Base-by-base conservation (phyloP, 306 rosid genomes). In the Medicago ruthenica region DNA sequence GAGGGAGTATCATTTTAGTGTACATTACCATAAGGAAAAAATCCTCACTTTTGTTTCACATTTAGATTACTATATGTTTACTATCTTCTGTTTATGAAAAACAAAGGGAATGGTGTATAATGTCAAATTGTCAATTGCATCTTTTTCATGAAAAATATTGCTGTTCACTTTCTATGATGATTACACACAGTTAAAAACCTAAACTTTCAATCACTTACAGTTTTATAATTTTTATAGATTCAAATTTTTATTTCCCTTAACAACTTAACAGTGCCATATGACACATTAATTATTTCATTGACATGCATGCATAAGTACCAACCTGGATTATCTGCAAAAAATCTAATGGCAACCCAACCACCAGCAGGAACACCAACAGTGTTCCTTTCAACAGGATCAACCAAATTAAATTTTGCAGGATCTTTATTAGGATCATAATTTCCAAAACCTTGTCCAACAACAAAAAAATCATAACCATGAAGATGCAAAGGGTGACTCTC, bases 401-500 rank as follows among this genome's bases (percentile, higher is more conserved):
- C 80, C 17, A 89, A 75, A 77, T 93, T 93, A 70, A 86, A 93
- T 6, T 78, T 85, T 2, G 83, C 76, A 15, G 97, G 92, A 65
- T 91, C 96, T 14, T 87, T 89, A 37, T 61, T 84, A 0, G 87
- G 76, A 42, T 93, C 88, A 58, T 41, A 93, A 77, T 91, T 93
- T n/a, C 98, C 98, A 76, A 89, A 88, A 11, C 98, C 97, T 71
- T 83, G 90, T 0, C 97, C 98, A 2, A 93, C 90, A 53, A 91
- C 65, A 59, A 37, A 89, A 85, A 93, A 93, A 59, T 93, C 84
- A 54, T 17, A 93, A 1, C 98, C 98, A 80, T 93, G 98, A 27
- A 93, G 85, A 86, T 93, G 98, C 60, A 93, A 85, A 31, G 98
- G 98, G 59, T 93, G 98, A 62, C 97, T 93, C 81, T 93, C 96